Base-by-base conservation (phyloP, 768 basidiomycete species). In the Dacryopinax spathularia region DNA sequence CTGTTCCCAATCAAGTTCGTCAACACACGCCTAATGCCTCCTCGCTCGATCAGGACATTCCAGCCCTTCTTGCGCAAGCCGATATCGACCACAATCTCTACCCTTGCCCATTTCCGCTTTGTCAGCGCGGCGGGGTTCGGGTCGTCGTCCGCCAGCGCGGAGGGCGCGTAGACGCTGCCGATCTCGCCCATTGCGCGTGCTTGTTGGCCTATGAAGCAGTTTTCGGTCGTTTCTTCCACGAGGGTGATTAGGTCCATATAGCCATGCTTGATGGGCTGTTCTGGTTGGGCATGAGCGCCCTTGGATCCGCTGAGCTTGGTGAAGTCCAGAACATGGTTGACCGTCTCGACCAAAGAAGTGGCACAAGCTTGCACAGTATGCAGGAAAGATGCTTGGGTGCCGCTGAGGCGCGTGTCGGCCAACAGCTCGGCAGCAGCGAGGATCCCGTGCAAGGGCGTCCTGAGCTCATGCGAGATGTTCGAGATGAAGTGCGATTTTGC, bases 1-100 rank as follows among this genome's bases (percentile, higher is more conserved):
- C 90, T 91, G 73, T 95, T 96, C 16, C 92, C 91, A 68, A 96
- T 91, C 35, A 97, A 74, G 71, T 97, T 97, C 91, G 96, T 95
- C 65, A 96, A 73, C 13, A 96, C 85, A 29, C 94, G 82, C 33
- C 94, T 83, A 66, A 96, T 86, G 15, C 94, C 94, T 33, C 91
- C 93, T 72, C 88, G 91, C 73, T 97, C 94, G 72, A 89, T 92
- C 69, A 84, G 86, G 31, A 95, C 75, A 7, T 77, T 75, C 93
- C 93, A 97, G 1, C 90, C 90, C 88, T 82, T 78, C 69, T 80
- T 76, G 31, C 87, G 81, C 69, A 81, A 80, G 48, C 84, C 91
- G 65, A 95, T 85, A 69, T 96, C 92, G 6, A 95, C 81, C 20
- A 96, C 82, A 1, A 91, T 90, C 75, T 96, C 93, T 10, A 94